Percentiles rank a stretch among this genome's conserved stretches.
phyloP scores from a whole-genome alignment of 2,329 filamentous ascomycete genomes.

The Pestalotiopsis sp. region DNA sequence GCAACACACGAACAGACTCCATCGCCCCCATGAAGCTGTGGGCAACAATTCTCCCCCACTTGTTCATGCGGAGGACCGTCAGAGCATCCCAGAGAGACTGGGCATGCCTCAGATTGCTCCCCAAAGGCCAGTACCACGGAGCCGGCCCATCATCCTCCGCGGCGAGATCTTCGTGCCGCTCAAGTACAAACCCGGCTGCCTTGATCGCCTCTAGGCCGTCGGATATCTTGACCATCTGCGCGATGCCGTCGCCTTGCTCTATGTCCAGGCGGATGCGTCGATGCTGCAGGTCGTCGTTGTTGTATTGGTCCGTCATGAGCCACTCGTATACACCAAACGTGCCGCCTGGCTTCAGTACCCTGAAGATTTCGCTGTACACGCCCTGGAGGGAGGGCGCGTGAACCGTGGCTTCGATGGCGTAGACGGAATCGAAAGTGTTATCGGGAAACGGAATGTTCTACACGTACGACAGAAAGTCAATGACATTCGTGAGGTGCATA shows the following conservation, averaged over 20 bases:
- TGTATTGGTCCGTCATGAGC: constrained; percentile 96
- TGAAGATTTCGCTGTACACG: constrained; percentile 93
- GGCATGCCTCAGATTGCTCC: constrained; percentile 83
- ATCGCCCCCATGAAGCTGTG: constrained; percentile 78
- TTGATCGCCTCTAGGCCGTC: constrained; percentile 84
- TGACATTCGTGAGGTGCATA: no score
- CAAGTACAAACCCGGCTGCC: constrained; percentile 81
- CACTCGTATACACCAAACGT: constrained; percentile 98
- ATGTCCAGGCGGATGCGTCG: constrained; percentile 93
- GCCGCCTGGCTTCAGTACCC: constrained; percentile 93
- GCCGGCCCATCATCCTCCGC: constrained; percentile 73
- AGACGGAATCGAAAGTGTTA: constrained; percentile 91
- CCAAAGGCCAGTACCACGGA: constrained; percentile 94
- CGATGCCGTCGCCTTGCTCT: constrained; percentile 94
- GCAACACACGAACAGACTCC: constrained; percentile 76
- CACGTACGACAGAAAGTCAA: no score
- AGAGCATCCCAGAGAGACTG: constrained; percentile 78
- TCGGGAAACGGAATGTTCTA: constrained; percentile 65
- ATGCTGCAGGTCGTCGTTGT: constrained; percentile 85
- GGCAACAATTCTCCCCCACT: constrained; percentile 72
- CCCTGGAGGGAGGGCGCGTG: constrained; percentile 90
- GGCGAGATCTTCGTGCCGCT: constrained; percentile 86
- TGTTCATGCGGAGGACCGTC: constrained; percentile 88
- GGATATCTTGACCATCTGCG: constrained; percentile 90
- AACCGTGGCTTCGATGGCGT: constrained; percentile 95